Percentiles rank a stretch among this genome's conserved stretches.
These are phyloP conservation scores for Tetrahymena elliotti DNA, from an alignment of 73 alveolate genomes.

Conservation along the genomic window DNA sequence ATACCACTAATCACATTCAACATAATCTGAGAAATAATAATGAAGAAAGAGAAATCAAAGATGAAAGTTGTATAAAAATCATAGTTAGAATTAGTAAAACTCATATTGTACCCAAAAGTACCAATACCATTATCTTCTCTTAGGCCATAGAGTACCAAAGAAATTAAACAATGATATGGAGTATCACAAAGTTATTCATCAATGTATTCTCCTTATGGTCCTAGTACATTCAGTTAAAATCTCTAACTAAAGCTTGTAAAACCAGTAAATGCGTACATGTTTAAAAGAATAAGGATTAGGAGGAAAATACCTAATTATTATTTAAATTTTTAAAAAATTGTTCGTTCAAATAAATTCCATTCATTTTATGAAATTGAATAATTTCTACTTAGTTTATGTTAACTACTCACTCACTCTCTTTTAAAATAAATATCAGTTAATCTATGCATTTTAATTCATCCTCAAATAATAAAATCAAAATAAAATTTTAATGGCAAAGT, in stretches of 20 bases:
- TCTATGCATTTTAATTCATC: not conserved
- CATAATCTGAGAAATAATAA: constrained; percentile 64
- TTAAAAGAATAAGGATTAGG: constrained; percentile 7
- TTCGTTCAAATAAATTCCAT: not conserved
- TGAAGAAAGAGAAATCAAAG: constrained; percentile 57
- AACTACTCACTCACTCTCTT: not conserved
- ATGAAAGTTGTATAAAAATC: constrained; percentile 57
- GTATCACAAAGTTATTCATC: constrained; percentile 37
- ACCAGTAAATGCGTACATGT: constrained; percentile 32
- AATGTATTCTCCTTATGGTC: constrained; percentile 5
- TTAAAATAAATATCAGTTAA: not conserved
- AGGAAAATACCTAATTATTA: constrained; percentile 1
- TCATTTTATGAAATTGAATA: not conserved
- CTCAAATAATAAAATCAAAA: no score
- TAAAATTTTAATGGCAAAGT: no score
- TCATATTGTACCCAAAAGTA: constrained; percentile 42
- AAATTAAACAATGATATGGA: constrained; percentile 33
- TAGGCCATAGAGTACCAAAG: constrained; percentile 48
- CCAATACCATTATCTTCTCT: constrained; percentile 87
- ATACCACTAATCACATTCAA: constrained; percentile 79
- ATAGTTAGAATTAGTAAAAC: constrained; percentile 20
- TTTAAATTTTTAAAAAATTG: no score
- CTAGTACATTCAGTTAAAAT: constrained; percentile 26
- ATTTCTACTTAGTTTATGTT: not conserved
- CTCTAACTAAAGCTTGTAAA: constrained; percentile 35